phyloP scores from a whole-genome alignment of 257 asterid species.

The Voacanga thouarsii region DNA sequence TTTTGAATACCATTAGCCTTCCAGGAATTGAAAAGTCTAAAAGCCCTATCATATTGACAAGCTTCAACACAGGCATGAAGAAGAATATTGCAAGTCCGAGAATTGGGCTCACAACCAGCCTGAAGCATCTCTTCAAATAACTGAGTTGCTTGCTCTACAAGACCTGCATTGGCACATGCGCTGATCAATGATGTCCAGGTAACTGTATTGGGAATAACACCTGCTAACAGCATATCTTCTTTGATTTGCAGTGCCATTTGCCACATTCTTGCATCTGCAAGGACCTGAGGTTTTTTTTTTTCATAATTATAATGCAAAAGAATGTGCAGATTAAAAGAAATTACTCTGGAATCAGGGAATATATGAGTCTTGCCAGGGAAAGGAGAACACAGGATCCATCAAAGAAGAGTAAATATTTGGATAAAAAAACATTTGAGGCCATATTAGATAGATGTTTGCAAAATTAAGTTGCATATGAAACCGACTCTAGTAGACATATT shows the following conservation, averaged over 20 bases:
- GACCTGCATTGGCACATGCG: constrained; percentile 89
- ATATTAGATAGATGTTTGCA: not conserved
- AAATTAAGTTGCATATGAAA: not conserved
- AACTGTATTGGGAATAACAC: constrained; percentile 68
- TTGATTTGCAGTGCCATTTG: constrained; percentile 70
- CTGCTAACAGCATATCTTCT: constrained; percentile 72
- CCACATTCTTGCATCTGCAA: constrained; percentile 96
- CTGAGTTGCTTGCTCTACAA: constrained; percentile 65
- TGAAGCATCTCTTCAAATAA: constrained; percentile 85
- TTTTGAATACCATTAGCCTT: constrained; percentile 51
- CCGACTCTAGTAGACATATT: not conserved
- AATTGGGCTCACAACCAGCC: constrained; percentile 70
- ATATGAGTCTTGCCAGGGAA: not conserved
- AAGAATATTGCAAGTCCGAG: constrained; percentile 78
- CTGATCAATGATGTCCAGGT: constrained; percentile 91
- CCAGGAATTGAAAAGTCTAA: constrained; percentile 81
- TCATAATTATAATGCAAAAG: too few relatives aligned
- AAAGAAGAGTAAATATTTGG: not conserved
- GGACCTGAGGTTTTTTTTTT: constrained; percentile 66
- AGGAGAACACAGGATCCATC: not conserved
- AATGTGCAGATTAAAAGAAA: constrained; percentile 16
- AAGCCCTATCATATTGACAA: constrained; percentile 89
- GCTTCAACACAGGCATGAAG: constrained; percentile 94
- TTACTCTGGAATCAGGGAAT: constrained; percentile 18
- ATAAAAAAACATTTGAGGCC: not conserved